Evolutionary conservation across 2,329 filamentous ascomycete species (phyloP).

Genomic region (Karstenula rhodostoma): DNA sequence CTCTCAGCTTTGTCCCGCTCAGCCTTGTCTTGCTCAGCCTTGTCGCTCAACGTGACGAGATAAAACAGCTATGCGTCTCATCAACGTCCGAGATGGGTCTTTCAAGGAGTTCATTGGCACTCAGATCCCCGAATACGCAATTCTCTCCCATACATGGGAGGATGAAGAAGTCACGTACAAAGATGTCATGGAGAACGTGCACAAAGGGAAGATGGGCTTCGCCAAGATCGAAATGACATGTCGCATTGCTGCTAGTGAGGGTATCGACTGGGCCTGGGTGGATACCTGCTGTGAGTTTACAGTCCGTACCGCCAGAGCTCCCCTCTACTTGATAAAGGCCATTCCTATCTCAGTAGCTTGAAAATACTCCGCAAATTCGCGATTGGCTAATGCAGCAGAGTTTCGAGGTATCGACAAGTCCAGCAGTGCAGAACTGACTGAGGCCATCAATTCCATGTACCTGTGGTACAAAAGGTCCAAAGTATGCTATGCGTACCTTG

Average conservation of each 20-base stretch:
- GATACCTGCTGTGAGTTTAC: conserved; percentile 15
- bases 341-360: too few relatives aligned
- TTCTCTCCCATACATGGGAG: conserved; percentile 21
- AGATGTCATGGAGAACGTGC: conserved; percentile 6
- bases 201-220: conserved; percentile 13
- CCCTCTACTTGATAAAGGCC: neutral
- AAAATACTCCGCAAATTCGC: too few relatives aligned
- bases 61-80: conserved; percentile 20
- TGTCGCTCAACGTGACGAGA: neutral
- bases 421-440: conserved; percentile 6
- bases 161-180: conserved; percentile 14
- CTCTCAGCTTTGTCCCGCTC: conserved; percentile 1
- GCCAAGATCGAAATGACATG: conserved; percentile 15
- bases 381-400: neutral
- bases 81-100: conserved; percentile 8
- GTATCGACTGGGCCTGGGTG: conserved; percentile 16
- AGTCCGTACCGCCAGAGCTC: neutral
- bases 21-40: too few relatives aligned
- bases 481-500: neutral
- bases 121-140: conserved; percentile 17
- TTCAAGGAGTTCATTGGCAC: conserved; percentile 16
- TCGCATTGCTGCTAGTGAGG: neutral
- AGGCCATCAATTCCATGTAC: conserved; percentile 10
- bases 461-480: conserved; percentile 1
- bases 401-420: conserved; percentile 4